Evolutionary conservation across 202 grass and related monocot genomes (phyloP), one percentile per base, ranked within the genome.

Genomic region (Carex sylvatica): DNA sequence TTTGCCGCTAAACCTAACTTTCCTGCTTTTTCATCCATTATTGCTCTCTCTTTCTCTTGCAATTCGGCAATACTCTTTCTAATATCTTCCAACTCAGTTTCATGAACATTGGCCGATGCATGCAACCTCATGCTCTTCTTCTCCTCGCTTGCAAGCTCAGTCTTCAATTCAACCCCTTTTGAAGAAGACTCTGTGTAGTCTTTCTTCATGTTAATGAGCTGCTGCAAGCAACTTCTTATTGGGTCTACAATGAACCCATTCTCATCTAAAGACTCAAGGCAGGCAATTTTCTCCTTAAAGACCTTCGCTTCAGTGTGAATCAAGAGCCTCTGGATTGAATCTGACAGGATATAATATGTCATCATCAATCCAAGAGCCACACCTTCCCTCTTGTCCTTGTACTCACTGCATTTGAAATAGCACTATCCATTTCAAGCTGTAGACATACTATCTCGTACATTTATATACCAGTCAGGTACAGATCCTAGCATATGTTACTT

Each of bases 311-410:
- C 83, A 78, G 82, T 83, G 38, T 85, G 31, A 44, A 86, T 36
- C 4, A 54, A 44, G n/a, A 97, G 80, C 60, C 4, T 81, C 5
- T 77, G 46, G 36, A 94, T 86, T 33, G 71, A 90, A 10, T 87
- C 65, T 33, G 77, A 88, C 55, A 94, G 28, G 61, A 65, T 74
- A 67, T 81, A 83, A 11, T 94, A 97, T 44, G 77, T 91, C 35
- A 88, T 4, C 90, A 94, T 97, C 65, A 94, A 61, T 70, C 94
- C 94, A 18, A 97, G 62, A 10, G 90, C 88, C 80, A 61, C 85
- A 42, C 91, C 91, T 89, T 97, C 90, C 47, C 76, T 86, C 49
- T 87, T 20, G 38, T 88, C 86, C 61, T 81, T 10, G 5, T 20
- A 30, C 49, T 55, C 49, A 23, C 72, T 75, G 49, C 72, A 75